Evolutionary conservation across 106 monocot genomes (phyloP), one percentile per base, ranked within the genome.

Genomic region (Acanthochlamys bracteata): DNA sequence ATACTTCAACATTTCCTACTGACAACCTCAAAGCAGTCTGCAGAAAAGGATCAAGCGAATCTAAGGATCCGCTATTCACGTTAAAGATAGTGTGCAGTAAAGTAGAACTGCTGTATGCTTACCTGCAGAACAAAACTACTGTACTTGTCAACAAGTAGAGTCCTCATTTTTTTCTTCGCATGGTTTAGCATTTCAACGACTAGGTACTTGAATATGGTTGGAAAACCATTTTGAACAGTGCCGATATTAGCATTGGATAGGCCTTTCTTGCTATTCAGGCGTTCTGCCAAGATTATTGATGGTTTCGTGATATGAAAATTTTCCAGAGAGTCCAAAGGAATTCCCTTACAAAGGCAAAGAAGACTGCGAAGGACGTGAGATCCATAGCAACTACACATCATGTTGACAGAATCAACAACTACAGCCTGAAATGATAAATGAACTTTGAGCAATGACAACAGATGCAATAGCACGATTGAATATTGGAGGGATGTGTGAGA

Each of bases 101-200:
- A 60, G 12, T 60, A 16, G 6, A 6, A 60, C 11, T 33, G 0
- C 53, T 9, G 11, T 27, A 42, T 15, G 49, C 68, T 40, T 69
- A 66, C 96, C 91, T 98, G 91, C 63, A 91, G 76, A 56, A 88
- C 87, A 55, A 98, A 88, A 70, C 88, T 98, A 62, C 91, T 85
- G 60, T 79, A 81, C 43, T 88, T 90, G 72, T 98, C 78, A n/a
- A 53, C 61, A 61, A 80, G 55, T 54, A 91, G 67, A 53, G 33
- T 49, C 56, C 40, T 23, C 20, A 98, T 85, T 41, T 85, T 83
- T 72, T 61, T 64, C 64, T 74, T 75, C n/a, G 83, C 79, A 69
- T 71, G 66, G 27, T 75, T 68, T 49, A 90, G 52, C 57, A 85
- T 80, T 77, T 81, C 88, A 17, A 39, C 61, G 20, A 91, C 69